Conservation (phyloP, 352 stramenopile species). For the Pythium dissotocum region DNA sequence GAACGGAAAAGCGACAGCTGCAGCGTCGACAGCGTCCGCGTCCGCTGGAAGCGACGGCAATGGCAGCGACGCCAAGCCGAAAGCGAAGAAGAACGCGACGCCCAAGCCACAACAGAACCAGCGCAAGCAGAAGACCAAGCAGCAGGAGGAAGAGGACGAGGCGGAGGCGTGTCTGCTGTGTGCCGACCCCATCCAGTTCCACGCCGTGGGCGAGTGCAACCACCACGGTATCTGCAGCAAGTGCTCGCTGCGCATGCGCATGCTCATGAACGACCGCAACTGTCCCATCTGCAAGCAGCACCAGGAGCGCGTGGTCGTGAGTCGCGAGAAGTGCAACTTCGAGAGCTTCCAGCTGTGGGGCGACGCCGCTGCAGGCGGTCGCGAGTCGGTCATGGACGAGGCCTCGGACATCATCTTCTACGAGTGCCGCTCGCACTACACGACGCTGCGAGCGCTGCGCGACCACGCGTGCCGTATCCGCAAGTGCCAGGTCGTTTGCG, state of each 20-base stretch:
- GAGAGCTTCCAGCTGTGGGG: constrained; percentile 82
- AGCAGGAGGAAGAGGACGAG: constrained; percentile 19
- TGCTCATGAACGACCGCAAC: constrained; percentile 75
- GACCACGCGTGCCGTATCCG: constrained; percentile 66
- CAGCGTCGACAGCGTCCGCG: not conserved
- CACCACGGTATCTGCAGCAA: constrained; percentile 82
- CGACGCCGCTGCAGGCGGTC: constrained; percentile 48
- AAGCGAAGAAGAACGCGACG: constrained; percentile 10
- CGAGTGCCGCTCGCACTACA: constrained; percentile 65
- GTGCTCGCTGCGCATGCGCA: constrained; percentile 79
- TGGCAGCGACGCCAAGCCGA: not conserved
- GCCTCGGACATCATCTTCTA: constrained; percentile 79
- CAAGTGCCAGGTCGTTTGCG: constrained; percentile 58
- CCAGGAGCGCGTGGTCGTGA: constrained; percentile 70
- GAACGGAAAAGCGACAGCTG: not conserved
- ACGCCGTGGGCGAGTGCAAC: constrained; percentile 76
- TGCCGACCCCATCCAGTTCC: constrained; percentile 65
- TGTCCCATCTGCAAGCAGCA: constrained; percentile 83
- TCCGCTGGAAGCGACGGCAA: constrained; percentile 7
- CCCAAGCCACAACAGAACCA: constrained; percentile 10
- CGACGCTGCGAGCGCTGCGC: constrained; percentile 49
- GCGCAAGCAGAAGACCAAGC: not conserved
- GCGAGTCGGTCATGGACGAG: constrained; percentile 69
- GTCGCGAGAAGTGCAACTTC: constrained; percentile 37
- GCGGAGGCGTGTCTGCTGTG: constrained; percentile 63